A percentile compares a stretch with the other conserved stretches of the same genome.
phyloP scores from a whole-genome alignment of 1,284 basidiomycete genomes.

The Leccinum huronense region DNA sequence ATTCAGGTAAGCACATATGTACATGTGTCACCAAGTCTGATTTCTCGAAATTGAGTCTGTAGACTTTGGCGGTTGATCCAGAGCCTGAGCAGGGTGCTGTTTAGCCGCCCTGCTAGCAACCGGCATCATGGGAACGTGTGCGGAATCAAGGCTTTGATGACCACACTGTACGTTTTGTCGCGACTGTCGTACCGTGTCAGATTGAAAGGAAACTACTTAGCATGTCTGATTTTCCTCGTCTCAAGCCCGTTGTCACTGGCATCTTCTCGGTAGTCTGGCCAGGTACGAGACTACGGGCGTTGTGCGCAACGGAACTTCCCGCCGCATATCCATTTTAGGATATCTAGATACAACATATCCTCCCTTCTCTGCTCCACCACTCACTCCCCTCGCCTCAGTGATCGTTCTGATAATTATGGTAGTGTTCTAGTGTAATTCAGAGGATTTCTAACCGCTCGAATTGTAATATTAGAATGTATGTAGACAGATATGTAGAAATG shows the following conservation, averaged over 20 bases:
- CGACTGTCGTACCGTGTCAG: neutral
- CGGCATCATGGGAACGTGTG: conserved; percentile 39
- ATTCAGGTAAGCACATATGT: conserved; percentile 9
- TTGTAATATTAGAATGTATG: too few species aligned
- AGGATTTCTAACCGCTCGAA: too few species aligned
- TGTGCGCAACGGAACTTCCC: too few species aligned
- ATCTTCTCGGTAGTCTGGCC: conserved; percentile 3
- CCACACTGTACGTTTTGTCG: conserved; percentile 35
- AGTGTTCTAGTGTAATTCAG: too few species aligned
- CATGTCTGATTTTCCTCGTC: conserved; percentile 26
- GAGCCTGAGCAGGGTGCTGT: conserved; percentile 32
- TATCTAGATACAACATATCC: too few species aligned
- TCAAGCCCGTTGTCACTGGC: conserved; percentile 34
- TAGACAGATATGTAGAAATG: too few species aligned
- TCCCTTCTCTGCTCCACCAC: too few species aligned
- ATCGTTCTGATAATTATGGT: too few species aligned
- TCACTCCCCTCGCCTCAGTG: too few species aligned
- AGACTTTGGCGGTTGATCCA: conserved; percentile 36
- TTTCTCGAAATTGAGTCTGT: conserved; percentile 3
- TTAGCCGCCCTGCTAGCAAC: conserved; percentile 35
- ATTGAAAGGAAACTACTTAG: conserved; percentile 17
- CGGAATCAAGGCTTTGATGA: conserved; percentile 40
- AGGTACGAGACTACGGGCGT: too few species aligned
- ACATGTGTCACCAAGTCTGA: neutral
- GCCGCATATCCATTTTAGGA: too few species aligned